phyloP scores from a whole-genome alignment of 352 stramenopile species.

The Phytophthora uliginosa region DNA sequence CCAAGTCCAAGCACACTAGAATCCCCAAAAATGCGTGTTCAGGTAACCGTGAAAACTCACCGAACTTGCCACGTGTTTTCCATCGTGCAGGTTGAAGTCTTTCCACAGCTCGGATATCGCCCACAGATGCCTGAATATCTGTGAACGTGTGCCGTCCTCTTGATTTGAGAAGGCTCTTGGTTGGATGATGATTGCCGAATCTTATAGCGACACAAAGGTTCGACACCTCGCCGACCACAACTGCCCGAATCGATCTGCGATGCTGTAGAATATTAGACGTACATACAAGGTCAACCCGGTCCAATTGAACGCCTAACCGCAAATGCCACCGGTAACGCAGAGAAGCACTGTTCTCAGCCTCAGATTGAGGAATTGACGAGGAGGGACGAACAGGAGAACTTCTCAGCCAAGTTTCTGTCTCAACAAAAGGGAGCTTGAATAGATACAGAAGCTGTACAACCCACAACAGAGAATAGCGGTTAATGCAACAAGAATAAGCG shows the following conservation, averaged over 20 bases:
- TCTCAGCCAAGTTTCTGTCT: conserved; percentile 2
- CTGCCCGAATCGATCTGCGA: conserved; percentile 10
- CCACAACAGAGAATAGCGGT: conserved; percentile 15
- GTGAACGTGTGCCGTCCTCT: conserved; percentile 26
- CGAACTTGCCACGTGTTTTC: conserved; percentile 37
- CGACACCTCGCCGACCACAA: conserved; percentile 19
- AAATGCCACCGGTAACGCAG: conserved; percentile 32
- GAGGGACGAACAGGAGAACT: neutral
- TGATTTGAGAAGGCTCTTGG: conserved; percentile 17
- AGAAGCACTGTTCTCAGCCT: neutral
- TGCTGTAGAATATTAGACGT: conserved; percentile 32
- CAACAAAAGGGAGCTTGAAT: conserved; percentile 39
- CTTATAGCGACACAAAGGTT: conserved; percentile 45
- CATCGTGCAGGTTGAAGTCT: conserved; percentile 23
- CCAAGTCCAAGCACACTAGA: conserved; percentile 58
- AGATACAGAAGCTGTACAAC: conserved; percentile 53
- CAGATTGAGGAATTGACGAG: neutral
- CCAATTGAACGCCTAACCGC: conserved; percentile 42
- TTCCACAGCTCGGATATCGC: conserved; percentile 47
- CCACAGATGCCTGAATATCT: conserved; percentile 55
- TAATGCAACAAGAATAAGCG: neutral
- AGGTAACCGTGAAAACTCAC: conserved; percentile 49
- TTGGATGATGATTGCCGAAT: conserved; percentile 54
- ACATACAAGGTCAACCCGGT: conserved; percentile 27
- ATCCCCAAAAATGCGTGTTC: conserved; percentile 54